Evolutionary conservation across 495 filamentous ascomycete species (phyloP).

Genomic region (Aspergillus conjunctus): DNA sequence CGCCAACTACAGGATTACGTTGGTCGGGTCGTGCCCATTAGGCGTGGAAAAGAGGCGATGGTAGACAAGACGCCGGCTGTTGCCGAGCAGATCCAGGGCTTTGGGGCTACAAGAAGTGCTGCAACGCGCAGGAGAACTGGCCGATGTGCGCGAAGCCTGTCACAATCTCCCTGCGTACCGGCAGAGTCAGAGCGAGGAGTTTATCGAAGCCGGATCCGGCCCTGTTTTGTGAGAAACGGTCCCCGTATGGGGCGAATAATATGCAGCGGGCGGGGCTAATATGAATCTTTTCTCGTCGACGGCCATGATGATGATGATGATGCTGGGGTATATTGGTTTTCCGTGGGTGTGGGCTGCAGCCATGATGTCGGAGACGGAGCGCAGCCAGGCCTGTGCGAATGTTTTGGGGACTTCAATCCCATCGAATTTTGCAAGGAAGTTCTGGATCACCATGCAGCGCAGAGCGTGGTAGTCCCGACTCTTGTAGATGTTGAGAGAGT

Average conservation of each 20-base stretch:
- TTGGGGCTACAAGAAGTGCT: too few relatives aligned
- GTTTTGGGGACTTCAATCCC: not conserved
- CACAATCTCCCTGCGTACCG: too few relatives aligned
- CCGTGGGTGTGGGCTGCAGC: not conserved
- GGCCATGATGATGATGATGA: too few relatives aligned
- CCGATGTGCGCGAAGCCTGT: too few relatives aligned
- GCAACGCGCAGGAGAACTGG: too few relatives aligned
- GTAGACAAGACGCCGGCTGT: slow-evolving; percentile 2
- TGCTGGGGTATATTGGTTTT: not conserved
- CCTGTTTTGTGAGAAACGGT: not conserved
- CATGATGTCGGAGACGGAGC: slow-evolving; percentile 5
- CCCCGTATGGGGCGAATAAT: not conserved
- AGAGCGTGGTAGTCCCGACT: slow-evolving; percentile 5
- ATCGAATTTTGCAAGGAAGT: not conserved
- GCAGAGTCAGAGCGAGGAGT: too few relatives aligned
- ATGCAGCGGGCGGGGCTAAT: not conserved
- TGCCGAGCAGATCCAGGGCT: not conserved
- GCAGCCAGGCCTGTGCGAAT: not conserved
- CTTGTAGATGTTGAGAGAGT: not conserved
- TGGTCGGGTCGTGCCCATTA: not conserved
- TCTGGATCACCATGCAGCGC: slow-evolving; percentile 1
- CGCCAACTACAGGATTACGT: not conserved
- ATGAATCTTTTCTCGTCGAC: not conserved
- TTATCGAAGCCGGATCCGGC: not conserved
- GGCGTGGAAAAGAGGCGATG: slow-evolving; percentile 5